These are phyloP conservation scores for Biscogniauxia marginata DNA, from an alignment of 2,329 filamentous ascomycete species.

Conservation along the genomic window DNA sequence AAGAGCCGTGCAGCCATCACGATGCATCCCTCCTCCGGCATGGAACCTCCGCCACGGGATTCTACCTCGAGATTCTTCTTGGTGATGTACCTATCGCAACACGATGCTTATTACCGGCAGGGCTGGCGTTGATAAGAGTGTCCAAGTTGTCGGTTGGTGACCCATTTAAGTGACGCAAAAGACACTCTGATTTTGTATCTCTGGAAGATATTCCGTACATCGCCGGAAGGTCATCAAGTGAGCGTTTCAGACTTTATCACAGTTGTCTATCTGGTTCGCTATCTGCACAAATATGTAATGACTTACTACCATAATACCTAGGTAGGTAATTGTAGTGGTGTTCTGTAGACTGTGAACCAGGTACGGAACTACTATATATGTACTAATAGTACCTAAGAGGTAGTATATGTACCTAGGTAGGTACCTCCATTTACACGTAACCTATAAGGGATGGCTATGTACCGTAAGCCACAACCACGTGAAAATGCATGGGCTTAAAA, in stretches of 20 bases:
- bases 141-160: neutral
- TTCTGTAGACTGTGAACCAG: too few species aligned
- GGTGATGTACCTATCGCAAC: too few species aligned
- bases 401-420: too few species aligned
- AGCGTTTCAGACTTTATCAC: neutral
- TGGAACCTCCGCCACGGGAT: neutral
- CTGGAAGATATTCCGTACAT: neutral
- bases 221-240: neutral
- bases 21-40: neutral
- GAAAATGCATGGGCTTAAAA: neutral
- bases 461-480: neutral
- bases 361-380: too few species aligned
- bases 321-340: too few species aligned
- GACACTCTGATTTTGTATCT: neutral
- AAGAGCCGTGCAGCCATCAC: neutral
- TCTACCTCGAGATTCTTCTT: neutral
- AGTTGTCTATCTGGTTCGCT: neutral
- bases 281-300: neutral
- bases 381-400: too few species aligned
- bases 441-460: neutral
- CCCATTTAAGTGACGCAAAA: slow-evolving; percentile 18
- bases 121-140: too few species aligned
- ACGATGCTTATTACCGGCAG: too few species aligned
- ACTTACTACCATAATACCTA: neutral
- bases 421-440: neutral